phyloP scores from a whole-genome alignment of 108 stramenopile species.

The Schizochytrium sp. region DNA sequence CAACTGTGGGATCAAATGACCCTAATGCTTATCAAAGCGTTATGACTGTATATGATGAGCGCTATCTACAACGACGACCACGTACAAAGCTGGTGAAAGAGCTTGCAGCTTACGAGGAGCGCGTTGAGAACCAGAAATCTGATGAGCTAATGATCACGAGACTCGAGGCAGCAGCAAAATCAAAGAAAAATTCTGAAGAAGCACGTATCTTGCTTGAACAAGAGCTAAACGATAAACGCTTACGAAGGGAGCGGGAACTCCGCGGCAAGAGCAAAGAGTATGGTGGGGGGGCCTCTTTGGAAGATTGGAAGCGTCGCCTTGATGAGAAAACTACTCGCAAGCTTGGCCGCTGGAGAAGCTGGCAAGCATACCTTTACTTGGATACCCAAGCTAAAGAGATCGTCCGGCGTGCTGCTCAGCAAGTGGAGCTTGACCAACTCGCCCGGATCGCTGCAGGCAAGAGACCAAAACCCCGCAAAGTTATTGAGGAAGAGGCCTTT shows the following conservation, averaged over 20 bases:
- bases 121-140: neutral
- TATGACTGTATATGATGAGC: neutral
- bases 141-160: neutral
- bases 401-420: constrained; percentile 34
- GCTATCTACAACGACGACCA: neutral
- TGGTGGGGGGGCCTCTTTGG: neutral
- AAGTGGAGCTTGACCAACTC: constrained; percentile 51
- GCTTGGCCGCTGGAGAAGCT: constrained; percentile 24
- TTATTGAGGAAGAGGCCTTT: constrained; percentile 39
- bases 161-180: constrained; percentile 1
- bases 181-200: constrained; percentile 9
- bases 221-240: constrained; percentile 38
- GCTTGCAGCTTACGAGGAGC: neutral
- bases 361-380: constrained; percentile 53
- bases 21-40: constrained; percentile 3
- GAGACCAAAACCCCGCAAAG: neutral
- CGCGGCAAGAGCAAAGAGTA: neutral
- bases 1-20: constrained; percentile 19
- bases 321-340: constrained; percentile 8
- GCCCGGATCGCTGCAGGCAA: constrained; percentile 46
- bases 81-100: neutral
- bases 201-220: constrained; percentile 16
- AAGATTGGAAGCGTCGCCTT: constrained; percentile 1
- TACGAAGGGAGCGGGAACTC: constrained; percentile 20
- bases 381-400: constrained; percentile 38